These are phyloP conservation scores for Amanita rubescens DNA, from an alignment of 768 basidiomycete species.

Conservation along the genomic window DNA sequence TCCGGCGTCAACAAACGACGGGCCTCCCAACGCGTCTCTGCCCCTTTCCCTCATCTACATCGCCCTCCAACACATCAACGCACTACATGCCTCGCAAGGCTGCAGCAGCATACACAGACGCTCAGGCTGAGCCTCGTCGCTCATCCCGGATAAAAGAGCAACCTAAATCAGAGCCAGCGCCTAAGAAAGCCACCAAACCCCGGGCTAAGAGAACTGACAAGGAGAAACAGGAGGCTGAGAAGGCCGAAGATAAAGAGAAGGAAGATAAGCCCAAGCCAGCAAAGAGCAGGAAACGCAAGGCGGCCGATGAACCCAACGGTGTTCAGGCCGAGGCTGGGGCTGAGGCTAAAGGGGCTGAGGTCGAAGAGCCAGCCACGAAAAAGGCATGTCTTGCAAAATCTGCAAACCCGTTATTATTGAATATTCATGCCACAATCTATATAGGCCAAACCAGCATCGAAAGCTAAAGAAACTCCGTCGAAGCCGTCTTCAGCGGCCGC, in stretches of 20 bases:
- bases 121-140: conserved; percentile 51
- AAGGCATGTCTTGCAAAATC: conserved; percentile 36
- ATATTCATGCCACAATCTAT: conserved; percentile 17
- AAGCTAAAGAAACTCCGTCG: conserved; percentile 23
- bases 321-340: conserved; percentile 23
- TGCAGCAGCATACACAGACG: conserved; percentile 33
- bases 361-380: conserved; percentile 49
- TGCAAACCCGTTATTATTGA: conserved; percentile 11
- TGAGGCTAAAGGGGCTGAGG: neutral
- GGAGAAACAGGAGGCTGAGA: conserved; percentile 25
- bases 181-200: conserved; percentile 62
- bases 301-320: conserved; percentile 32
- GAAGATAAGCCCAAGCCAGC: conserved; percentile 51
- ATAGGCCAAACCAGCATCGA: conserved; percentile 38
- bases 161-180: conserved; percentile 43
- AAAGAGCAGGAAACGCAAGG: conserved; percentile 38
- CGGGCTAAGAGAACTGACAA: conserved; percentile 46
- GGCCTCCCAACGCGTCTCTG: conserved; percentile 19
- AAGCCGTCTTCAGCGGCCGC: conserved; percentile 11
- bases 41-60: conserved; percentile 14
- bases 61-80: conserved; percentile 8
- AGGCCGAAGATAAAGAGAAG: conserved; percentile 29
- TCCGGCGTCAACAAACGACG: conserved; percentile 18
- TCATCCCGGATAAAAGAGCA: conserved; percentile 70
- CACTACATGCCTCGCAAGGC: conserved; percentile 66